These are phyloP conservation scores for Ceratobasidium sp. DNA, from an alignment of 1,284 basidiomycete genomes.

Conservation along the genomic window DNA sequence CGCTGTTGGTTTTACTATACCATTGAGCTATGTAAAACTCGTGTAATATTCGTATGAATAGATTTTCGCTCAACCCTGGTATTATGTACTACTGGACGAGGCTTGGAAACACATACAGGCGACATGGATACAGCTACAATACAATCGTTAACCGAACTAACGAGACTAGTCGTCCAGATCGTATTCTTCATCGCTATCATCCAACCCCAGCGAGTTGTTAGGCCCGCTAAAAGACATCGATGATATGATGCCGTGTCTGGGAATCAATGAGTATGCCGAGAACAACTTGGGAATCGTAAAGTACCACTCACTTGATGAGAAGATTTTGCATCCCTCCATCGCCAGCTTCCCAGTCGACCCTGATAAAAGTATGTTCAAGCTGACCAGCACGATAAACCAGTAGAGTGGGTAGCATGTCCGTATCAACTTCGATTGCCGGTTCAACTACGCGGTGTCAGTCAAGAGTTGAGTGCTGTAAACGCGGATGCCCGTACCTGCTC, in stretches of 20 bases:
- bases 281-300: not conserved
- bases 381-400: slow-evolving; percentile 86
- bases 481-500: slow-evolving; percentile 9
- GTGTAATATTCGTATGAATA: not conserved
- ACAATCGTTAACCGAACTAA: not conserved
- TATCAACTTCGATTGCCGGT: slow-evolving; percentile 72
- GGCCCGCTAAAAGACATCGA: slow-evolving; percentile 37
- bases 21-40: not conserved
- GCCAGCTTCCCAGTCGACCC: slow-evolving; percentile 87
- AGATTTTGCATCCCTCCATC: slow-evolving; percentile 75
- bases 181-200: slow-evolving; percentile 30
- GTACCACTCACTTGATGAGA: slow-evolving; percentile 66
- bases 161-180: slow-evolving; percentile 30
- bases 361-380: slow-evolving; percentile 83
- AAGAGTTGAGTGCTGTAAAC: not conserved
- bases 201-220: slow-evolving; percentile 7
- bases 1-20: no score
- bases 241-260: slow-evolving; percentile 38
- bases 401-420: slow-evolving; percentile 85
- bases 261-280: not conserved
- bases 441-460: slow-evolving; percentile 42
- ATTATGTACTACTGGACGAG: not conserved
- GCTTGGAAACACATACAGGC: not conserved
- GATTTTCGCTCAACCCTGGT: not conserved
- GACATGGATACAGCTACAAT: not conserved